Base-by-base conservation (phyloP, 176 grass and related monocot species). In the Ensete ventricosum region DNA sequence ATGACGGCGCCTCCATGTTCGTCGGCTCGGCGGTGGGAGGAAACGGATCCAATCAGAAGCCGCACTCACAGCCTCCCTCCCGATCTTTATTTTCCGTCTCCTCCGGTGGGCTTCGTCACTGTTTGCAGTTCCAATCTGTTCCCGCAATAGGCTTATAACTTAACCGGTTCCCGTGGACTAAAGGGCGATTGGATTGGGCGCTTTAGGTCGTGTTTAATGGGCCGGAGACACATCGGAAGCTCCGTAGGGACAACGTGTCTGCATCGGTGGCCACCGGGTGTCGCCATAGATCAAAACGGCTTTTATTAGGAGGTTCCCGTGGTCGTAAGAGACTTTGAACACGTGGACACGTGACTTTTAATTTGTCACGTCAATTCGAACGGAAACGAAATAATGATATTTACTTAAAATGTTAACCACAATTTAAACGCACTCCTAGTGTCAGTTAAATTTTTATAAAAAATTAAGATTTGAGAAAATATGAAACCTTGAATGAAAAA, bases 1-100 rank as follows among this genome's bases (percentile, higher is more conserved):
- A 29, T 64, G 82, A 48, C 0, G 89, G 79, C 2, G 48, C 82
- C 0, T 64, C 76, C 25, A 76, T 67, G 4, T 64, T n/a, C 25
- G 51, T 27, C 59, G 81, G 3, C 17, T 24, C 50, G 19, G 11
- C 22, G 49, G 17, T 27, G 55, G 29, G 3, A 50, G n/a, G 57
- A 23, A 43, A 26, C n/a, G 53, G 26, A 16, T 50, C 53, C 43
- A 75, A 48, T 12, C 59, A 25, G 54, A 62, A 72, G 20, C 16
- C 29, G 14, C 23, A 49, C 8, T 9, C 17, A 17, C n/a, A 48
- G 55, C 11, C 19, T 62, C 71, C 24, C n/a, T 26, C 50, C 12
- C 16, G n/a, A 17, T 58, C 55, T 60, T 60, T n/a, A 60, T 60
- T 60, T 60, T 60, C 14, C n/a, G 34, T 60, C 17, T 60, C 14